phyloP scores from a whole-genome alignment of 352 stramenopile genomes.

The Globisporangium middletonii region DNA sequence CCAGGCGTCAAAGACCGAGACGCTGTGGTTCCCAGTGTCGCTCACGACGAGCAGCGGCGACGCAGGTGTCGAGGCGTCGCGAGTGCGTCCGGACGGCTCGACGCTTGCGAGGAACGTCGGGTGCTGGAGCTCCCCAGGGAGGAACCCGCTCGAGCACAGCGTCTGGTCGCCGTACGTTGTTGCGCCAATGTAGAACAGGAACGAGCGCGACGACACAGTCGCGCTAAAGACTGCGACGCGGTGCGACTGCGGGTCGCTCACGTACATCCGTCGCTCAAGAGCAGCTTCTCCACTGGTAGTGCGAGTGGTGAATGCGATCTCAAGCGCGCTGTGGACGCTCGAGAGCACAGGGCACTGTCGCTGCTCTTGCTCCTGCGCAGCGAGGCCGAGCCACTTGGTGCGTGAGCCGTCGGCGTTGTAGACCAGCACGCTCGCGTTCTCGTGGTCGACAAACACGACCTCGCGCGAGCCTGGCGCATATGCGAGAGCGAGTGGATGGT shows the following conservation, averaged over 20 bases:
- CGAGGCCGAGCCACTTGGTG: constrained; percentile 30
- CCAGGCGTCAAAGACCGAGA: constrained; percentile 47
- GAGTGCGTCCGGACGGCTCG: neutral
- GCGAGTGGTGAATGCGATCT: constrained; percentile 1
- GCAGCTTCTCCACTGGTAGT: neutral
- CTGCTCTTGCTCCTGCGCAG: constrained; percentile 9
- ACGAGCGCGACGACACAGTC: neutral
- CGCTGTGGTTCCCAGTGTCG: constrained; percentile 53
- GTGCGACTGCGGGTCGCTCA: constrained; percentile 52
- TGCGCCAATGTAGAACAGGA: constrained; percentile 43
- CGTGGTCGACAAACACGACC: constrained; percentile 41
- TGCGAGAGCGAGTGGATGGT: constrained; percentile 36
- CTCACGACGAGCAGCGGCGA: constrained; percentile 29
- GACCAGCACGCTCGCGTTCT: constrained; percentile 36
- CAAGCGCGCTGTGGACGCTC: constrained; percentile 26
- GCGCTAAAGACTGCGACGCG: constrained; percentile 39
- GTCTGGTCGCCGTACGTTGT: constrained; percentile 49
- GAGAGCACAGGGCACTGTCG: constrained; percentile 4
- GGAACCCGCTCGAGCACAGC: constrained; percentile 38
- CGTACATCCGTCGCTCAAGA: constrained; percentile 18
- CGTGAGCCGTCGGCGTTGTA: constrained; percentile 52
- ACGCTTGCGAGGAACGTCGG: constrained; percentile 35
- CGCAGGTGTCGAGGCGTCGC: neutral
- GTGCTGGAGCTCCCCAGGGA: constrained; percentile 41
- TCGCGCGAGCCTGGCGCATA: constrained; percentile 29